A percentile compares a stretch with the other conserved stretches of the same genome.
Evolutionary conservation across 1,139 yeast species (phyloP).

Genomic region (Saccharomyces hybrid): DNA sequence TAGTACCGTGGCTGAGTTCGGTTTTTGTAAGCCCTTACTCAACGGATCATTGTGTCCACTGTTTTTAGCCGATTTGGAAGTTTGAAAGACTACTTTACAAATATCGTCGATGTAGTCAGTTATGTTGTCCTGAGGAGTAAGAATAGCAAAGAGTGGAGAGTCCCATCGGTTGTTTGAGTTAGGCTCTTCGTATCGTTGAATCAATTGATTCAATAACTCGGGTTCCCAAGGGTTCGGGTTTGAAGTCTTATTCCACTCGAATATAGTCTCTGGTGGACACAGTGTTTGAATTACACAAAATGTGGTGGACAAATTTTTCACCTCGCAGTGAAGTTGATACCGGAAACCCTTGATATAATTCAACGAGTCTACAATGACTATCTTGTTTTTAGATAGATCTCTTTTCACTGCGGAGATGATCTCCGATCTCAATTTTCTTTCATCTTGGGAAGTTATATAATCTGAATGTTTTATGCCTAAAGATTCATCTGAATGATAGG

Average conservation of each 20-base stretch:
- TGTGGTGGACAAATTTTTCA: constrained; percentile 70
- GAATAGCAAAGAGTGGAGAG: constrained; percentile 49
- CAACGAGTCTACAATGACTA: constrained; percentile 79
- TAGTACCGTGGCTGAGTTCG: constrained; percentile 69
- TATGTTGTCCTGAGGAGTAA: neutral
- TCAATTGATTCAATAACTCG: constrained; percentile 57
- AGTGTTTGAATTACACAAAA: constrained; percentile 78
- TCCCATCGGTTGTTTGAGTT: constrained; percentile 86
- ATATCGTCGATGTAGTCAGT: constrained; percentile 44
- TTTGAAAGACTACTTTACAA: constrained; percentile 57
- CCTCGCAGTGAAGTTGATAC: constrained; percentile 89
- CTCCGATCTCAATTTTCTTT: constrained; percentile 73
- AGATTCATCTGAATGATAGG: constrained; percentile 68
- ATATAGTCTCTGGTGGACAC: constrained; percentile 54
- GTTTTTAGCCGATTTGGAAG: constrained; percentile 37
- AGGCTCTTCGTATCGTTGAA: constrained; percentile 92
- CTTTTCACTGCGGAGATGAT: constrained; percentile 88
- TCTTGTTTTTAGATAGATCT: constrained; percentile 55
- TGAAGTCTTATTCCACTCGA: constrained; percentile 39
- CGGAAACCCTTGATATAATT: constrained; percentile 93
- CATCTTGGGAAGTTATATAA: constrained; percentile 63
- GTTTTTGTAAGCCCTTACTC: constrained; percentile 33
- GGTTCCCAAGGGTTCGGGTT: constrained; percentile 52
- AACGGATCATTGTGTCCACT: constrained; percentile 30
- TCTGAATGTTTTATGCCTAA: constrained; percentile 59